Evolutionary conservation across 495 filamentous ascomycete species (phyloP), one percentile per base, ranked within the genome.

Genomic region (Penicillium pulvis): DNA sequence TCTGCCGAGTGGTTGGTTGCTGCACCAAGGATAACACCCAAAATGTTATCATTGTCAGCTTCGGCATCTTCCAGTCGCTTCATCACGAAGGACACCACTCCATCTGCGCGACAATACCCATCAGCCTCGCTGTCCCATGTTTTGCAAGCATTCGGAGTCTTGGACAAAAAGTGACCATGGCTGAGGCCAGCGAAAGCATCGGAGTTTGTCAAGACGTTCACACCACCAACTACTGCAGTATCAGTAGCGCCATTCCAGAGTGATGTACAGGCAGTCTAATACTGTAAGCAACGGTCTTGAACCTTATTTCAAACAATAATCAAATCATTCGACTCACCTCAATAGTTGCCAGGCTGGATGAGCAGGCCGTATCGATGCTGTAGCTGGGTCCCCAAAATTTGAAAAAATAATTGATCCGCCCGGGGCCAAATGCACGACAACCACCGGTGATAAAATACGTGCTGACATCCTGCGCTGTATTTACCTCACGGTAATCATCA

Each of bases 371-470:
- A 62, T 93, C 90, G 33, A 92, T 78, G 61, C 80, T 87, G 68
- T 85, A 82, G 49, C 84, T 89, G 1, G 88, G 87, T 2, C 90
- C 90, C 42, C 78, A 82, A 63, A 87, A 88, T 30, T 82, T 84
- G 58, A 89, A 86, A 20, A 46, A 44, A 33, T 60, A 60, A 12
- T 60, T 57, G 65, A 85, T 85, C 53, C 79, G 79, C 6, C 64
- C 87, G 0, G 85, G 84, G 0, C 82, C 82, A 56, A 92, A 92
- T 3, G 88, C 90, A 16, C 88, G 82, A 5, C 84, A 79, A 61
- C 84, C 87, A 41, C 90, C 90, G 0, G 90, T 86, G 62, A 91
- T 89, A 74, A 78, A 90, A 68, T 93, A 92, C 1, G 88, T 91
- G 66, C 90, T 87, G 33, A 93, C 82, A 50, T 90, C 84, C 59